Percentiles rank a stretch among this genome's conserved stretches.
Conservation (phyloP, 2,329 filamentous ascomycete species). For the Diaporthe citrichinensis region DNA sequence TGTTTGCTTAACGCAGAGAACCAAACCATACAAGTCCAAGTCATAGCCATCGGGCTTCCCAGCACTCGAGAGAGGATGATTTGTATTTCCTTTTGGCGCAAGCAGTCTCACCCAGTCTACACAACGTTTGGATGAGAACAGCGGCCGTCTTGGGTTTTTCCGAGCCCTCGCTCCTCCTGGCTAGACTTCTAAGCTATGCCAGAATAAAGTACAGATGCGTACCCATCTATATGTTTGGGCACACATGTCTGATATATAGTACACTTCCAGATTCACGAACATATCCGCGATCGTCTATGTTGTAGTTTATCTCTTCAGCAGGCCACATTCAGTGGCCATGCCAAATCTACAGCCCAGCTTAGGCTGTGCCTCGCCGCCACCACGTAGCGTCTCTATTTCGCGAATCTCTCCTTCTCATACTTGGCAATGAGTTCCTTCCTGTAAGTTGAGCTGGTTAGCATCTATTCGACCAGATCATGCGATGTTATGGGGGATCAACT, state of each 20-base stretch:
- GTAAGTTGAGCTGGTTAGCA: conserved; percentile 26
- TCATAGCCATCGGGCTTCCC: neutral
- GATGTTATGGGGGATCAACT: conserved; percentile 48
- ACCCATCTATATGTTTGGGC: conserved; percentile 32
- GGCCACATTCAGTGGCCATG: neutral
- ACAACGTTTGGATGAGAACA: conserved; percentile 27
- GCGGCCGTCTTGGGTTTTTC: neutral
- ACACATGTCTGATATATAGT: conserved; percentile 29
- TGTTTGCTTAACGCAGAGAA: neutral
- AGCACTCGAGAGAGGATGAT: conserved; percentile 28
- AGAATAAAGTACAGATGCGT: conserved; percentile 34
- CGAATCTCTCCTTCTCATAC: conserved; percentile 65
- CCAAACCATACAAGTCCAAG: neutral
- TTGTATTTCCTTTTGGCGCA: conserved; percentile 4
- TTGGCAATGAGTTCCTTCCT: conserved; percentile 73
- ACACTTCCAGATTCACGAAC: conserved; percentile 35
- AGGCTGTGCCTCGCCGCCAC: neutral
- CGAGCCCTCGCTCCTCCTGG: neutral
- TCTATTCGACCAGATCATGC: conserved; percentile 46
- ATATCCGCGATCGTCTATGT: conserved; percentile 27
- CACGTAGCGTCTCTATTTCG: conserved; percentile 18
- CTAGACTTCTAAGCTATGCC: conserved; percentile 11
- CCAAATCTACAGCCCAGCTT: conserved; percentile 33
- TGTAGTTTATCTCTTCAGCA: neutral
- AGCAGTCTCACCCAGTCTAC: conserved; percentile 31